Evolutionary conservation across 1,284 basidiomycete genomes (phyloP), one percentile per base, ranked within the genome.

Genomic region (Fomitopsis pinicola): DNA sequence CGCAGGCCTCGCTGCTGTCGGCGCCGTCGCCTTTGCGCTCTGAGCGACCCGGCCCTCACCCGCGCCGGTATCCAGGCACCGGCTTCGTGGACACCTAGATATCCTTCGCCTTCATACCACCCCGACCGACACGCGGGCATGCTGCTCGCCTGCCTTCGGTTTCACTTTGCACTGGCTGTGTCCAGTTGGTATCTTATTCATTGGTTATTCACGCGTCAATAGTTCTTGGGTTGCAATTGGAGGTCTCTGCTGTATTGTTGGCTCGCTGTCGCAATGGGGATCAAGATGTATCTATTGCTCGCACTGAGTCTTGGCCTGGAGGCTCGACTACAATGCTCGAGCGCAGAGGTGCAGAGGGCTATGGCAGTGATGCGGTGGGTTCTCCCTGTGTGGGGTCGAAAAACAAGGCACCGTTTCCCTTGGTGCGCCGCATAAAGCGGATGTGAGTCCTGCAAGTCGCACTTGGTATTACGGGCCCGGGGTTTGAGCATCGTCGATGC

Each of bases 1-100:
- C 58, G 72, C 76, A 7, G 78, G 72, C 46, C 70, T 78, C 40
- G 77, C 72, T 30, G 80, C 78, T 53, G 67, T 80, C 44, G 78
- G 76, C 58, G 66, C 79, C 59, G 75, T 74, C 19, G 78, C 76
- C 17, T 66, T 82, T 62, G 73, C 68, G 40, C 74, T 81, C 64
- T 81, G 74, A 66, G 40, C 45, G 48, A 26, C 8, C 17, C 10
- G 6, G 26, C 52, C 12, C 35, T 56, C n/a, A n/a, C 33, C 52
- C 26, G 17, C 33, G 38, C 35, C 14, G 26, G 26, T 19, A 48
- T 48, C 33, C 42, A 22, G 22, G 22, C 22, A 19, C 22, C 26
- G 45, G 19, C 17, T 22, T 10, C 9, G n/a, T 7, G 19, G n/a
- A 46, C 26, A 5, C 22, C 45, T 48, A 48, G 26, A 48, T 48